Percentiles rank a stretch among this genome's conserved stretches.
Conservation (phyloP, 2,329 filamentous ascomycete species). For the Mollisia scopiformis region DNA sequence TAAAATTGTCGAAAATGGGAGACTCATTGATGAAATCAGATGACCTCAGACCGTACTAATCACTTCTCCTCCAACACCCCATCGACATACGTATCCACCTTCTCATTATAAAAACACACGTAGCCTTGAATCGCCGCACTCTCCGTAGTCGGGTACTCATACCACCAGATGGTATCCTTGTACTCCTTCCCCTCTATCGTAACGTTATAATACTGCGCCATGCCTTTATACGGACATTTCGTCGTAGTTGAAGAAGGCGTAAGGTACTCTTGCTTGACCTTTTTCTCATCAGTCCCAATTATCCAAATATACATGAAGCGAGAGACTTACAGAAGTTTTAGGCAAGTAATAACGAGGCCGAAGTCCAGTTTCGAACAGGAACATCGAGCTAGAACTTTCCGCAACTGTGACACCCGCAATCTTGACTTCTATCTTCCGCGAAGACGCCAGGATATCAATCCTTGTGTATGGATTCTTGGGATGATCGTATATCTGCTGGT, state of each 20-base stretch:
- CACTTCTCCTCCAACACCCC: slow-evolving; percentile 40
- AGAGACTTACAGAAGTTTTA: slow-evolving; percentile 8
- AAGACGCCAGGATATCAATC: slow-evolving; percentile 61
- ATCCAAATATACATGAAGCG: slow-evolving; percentile 10
- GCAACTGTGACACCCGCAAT: slow-evolving; percentile 49
- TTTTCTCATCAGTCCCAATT: slow-evolving; percentile 41
- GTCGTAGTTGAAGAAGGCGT: slow-evolving; percentile 52
- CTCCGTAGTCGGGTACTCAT: slow-evolving; percentile 59
- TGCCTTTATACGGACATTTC: slow-evolving; percentile 69
- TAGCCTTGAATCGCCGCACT: slow-evolving; percentile 56
- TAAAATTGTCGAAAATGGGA: too few relatives aligned
- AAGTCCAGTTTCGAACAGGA: slow-evolving; percentile 64
- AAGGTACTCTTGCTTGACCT: neutral
- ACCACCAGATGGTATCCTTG: slow-evolving; percentile 65
- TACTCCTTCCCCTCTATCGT: slow-evolving; percentile 47
- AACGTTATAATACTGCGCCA: slow-evolving; percentile 58
- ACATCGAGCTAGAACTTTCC: slow-evolving; percentile 46
- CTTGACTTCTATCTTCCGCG: slow-evolving; percentile 54
- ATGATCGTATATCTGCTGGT: slow-evolving; percentile 60
- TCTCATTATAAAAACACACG: slow-evolving; percentile 70
- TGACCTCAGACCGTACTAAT: too few relatives aligned
- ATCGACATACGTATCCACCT: slow-evolving; percentile 62
- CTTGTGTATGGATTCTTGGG: slow-evolving; percentile 71
- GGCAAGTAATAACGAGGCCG: slow-evolving; percentile 58
- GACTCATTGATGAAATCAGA: too few relatives aligned